Base-by-base conservation (phyloP, 2,329 filamentous ascomycete species). In the Bipolaris bicolor region DNA sequence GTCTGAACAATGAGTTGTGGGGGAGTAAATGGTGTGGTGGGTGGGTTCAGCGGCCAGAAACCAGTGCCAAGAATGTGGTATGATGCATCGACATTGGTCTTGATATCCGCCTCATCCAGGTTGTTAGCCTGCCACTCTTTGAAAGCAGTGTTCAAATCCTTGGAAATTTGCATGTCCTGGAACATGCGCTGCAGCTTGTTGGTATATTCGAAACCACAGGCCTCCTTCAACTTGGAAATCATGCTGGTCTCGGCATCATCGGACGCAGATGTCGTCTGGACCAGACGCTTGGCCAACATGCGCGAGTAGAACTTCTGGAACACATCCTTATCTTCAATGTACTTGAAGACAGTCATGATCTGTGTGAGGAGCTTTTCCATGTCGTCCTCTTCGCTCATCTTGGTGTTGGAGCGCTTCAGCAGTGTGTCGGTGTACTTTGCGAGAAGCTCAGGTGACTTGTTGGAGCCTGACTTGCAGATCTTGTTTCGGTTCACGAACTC, bases 171-270 rank as follows among this genome's bases (percentile, higher is more conserved):
- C 83, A 99, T 97, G 74, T 99, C 95, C 77, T 98, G 94, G 85
- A 98, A 99, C 95, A 99, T 99, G 73, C 96, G 92, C 81, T 98
- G 94, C 44, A 99, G 85, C 81, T 98, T 98, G 83, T 98, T 99
- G 67, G 95, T 99, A 79, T 99, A 99, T 77, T 99, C 95, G 68
- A 97, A 99, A 70, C 95, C 95, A 73, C 95, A 98, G 0, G 95
- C 94, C 74, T 99, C 95, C 82, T 99, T 99, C 65, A 99, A 83
- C 80, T 98, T 99, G 81, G 91, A 93, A 77, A 99, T 99, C 95
- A 99, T 99, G 80, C 92, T 97, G 0, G 92, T 97, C 82, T 99
- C 95, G 1, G 95, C 94, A 78, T 99, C 95, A 67, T 97, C 93
- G 2, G 93, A 97, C 3, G 95, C 95, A 0, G 95, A 98, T 75